Base-by-base conservation (phyloP, 2,329 filamentous ascomycete species). In the Alternaria conjuncta region DNA sequence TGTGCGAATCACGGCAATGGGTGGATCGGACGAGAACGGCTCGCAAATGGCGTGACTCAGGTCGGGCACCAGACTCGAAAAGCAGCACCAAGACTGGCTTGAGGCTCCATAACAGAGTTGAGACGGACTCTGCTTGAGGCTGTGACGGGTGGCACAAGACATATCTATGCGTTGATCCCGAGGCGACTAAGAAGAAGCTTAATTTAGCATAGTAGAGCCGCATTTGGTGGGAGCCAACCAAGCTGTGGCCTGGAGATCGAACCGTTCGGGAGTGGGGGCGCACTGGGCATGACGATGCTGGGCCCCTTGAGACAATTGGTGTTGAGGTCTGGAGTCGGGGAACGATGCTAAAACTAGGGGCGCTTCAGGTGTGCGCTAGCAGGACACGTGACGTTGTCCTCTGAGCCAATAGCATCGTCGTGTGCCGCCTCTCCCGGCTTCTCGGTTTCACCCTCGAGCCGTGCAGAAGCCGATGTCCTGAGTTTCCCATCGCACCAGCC, bases 261-360 rank as follows among this genome's bases (percentile, higher is more conserved):
- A 46, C 41, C 28, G 44, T 62, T 60, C 58, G 57, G 53, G 28
- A 56, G 61, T 54, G 70, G 65, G 43, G 44, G 43, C 61, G 61
- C 51, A 63, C 59, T 46, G 54, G 56, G 75, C 74, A 78, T 77
- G 70, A 77, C 64, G 60, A 66, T 67, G 60, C 51, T 36, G 60
- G 59, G 57, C 75, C 67, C 75, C 75, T 78, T 79, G 75, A 79
- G 72, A 79, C 77, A 72, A 77, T 76, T 79, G 75, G 76, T 76
- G 77, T 78, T 78, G 75, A 78, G 65, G 70, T 73, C 54, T 60
- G 63, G 54, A 60, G 63, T 56, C 45, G 46, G 41, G 59, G 64
- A 58, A 67, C 71, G 71, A 66, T 45, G 64, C 65, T 72, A 66
- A 74, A 67, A 74, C 74, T 69, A 70, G 66, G 65, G 69, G 68